These are phyloP conservation scores for Naumovozyma dairenensis DNA, from an alignment of 805 yeast genomes.

Conservation along the genomic window DNA sequence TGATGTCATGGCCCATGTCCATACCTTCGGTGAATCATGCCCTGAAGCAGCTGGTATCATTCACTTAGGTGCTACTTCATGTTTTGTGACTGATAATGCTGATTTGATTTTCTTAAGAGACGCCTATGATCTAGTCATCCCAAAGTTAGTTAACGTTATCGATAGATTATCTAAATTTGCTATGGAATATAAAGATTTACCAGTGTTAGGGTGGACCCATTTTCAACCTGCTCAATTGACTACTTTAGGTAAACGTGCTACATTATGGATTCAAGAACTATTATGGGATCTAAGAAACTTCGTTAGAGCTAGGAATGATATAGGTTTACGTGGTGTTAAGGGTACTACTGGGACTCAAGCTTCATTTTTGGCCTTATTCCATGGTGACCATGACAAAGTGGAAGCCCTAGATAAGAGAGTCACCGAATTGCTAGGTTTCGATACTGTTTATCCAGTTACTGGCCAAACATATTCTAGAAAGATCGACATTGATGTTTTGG, in stretches of 20 bases:
- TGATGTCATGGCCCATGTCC: conserved; percentile 99
- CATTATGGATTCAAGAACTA: conserved; percentile 94
- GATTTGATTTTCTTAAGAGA: conserved; percentile 94
- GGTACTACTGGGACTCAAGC: conserved; percentile 99
- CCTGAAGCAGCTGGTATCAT: conserved; percentile 97
- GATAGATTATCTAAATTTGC: conserved; percentile 86
- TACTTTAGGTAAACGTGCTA: conserved; percentile 96
- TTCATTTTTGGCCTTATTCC: conserved; percentile 88
- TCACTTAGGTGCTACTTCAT: conserved; percentile 96
- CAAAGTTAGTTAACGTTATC: conserved; percentile 91
- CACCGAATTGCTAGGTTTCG: conserved; percentile 86
- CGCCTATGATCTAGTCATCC: conserved; percentile 87
- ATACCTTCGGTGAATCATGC: conserved; percentile 82
- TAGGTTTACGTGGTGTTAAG: conserved; percentile 95
- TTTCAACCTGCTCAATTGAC: conserved; percentile 99
- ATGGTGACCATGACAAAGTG: conserved; percentile 94
- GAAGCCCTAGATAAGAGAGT: conserved; percentile 87
- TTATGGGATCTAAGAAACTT: conserved; percentile 96
- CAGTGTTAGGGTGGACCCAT: conserved; percentile 98
- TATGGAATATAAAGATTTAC: conserved; percentile 82
- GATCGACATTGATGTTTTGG: conserved; percentile 88
- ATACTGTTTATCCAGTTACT: conserved; percentile 91
- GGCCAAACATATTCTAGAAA: conserved; percentile 99
- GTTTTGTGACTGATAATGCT: conserved; percentile 96
- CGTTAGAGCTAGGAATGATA: conserved; percentile 89